Evolutionary conservation across 371 early-diverging fungal genomes (phyloP), one percentile per base, ranked within the genome.

Genomic region (Vairimorpha apis): DNA sequence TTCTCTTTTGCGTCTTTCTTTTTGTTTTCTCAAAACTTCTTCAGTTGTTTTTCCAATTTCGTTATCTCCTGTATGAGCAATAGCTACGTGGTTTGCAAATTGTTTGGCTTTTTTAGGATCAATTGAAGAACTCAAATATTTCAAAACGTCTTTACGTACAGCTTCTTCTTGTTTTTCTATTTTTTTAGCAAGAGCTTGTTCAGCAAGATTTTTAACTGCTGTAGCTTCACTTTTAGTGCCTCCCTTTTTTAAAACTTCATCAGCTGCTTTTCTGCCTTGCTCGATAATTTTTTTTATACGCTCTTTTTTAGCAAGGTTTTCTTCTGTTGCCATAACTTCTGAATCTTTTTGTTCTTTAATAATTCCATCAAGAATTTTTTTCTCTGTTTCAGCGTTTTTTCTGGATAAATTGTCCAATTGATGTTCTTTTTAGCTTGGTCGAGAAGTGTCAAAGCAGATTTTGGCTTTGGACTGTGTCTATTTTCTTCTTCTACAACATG

Each of bases 21-120:
- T 13, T 65, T 58, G 35, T 41, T 72, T 72, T 47, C 21, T 68
- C n/a, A 53, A 16, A 5, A 64, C 65, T 23, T 65, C 67, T 27
- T 63, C 64, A 21, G 55, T 29, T 44, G 38, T 51, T 25, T 64
- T 65, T 16, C 72, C 79, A 37, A 64, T 66, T 21, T 56, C 67
- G 65, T 67, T 77, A 4, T 45, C 47, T n/a, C 77, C 77, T 29
- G 64, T 63, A 45, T 72, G 72, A 16, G 74, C 78, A n/a, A 45
- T 68, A 8, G 72, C 75, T 23, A 78, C 59, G 37, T 75, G 71
- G 0, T 33, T 59, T 38, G 72, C 75, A 21, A 55, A 51, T 47
- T 18, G n/a, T 21, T 25, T 47, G 25, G 68, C 76, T 53, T 25
- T 67, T 53, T 58, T 18, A 4, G 18, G 37, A 45, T 64, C 67